Base-by-base conservation (phyloP, 2,329 filamentous ascomycete genomes). In the Ophiostoma sp. region DNA sequence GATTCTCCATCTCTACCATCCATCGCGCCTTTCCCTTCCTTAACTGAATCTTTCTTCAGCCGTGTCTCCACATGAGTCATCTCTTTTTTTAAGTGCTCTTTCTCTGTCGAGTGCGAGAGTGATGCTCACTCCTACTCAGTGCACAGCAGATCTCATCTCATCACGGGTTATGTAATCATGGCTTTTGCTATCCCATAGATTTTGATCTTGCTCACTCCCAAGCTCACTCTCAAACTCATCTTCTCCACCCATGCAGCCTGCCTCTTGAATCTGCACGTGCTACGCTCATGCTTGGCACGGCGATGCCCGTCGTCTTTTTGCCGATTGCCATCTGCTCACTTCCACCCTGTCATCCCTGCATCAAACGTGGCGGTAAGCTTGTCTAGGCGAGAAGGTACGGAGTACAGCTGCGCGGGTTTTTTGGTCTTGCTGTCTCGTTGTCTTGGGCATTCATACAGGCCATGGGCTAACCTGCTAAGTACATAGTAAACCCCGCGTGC, bases 241-340 rank as follows among this genome's bases (percentile, higher is more conserved):
- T 31, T 57, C 52, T 31, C 52, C 52, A 57, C 52, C n/a, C 39
- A 54, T 70, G 69, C 69, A 41, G 65, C 69, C 69, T 67, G 65
- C 69, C 69, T 70, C 69, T 62, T 64, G 52, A 70, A 27, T 65
- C 68, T 70, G 69, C 52, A 64, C 41, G 69, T 70, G 69, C 52
- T 67, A 70, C 69, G 10, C 36, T 7, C 52, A 13, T 11, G 23
- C 52, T 64, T 70, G 57, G 57, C 13, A 57, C 57, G 57, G 27
- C 27, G 57, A 62, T 62, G 23, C 57, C 57, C 27, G 27, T 17
- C 44, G 27, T 62, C 27, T 20, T 33, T 33, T 20, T 10, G 13
- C 20, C n/a, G 17, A 11, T 41, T 15, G 2, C n/a, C 27, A 57
- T 23, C 17, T 13, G 4, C 11, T 57, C 52, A 27, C 23, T 1